Base-by-base conservation (phyloP, 2,329 filamentous ascomycete species). In the Curvularia verruculosa region DNA sequence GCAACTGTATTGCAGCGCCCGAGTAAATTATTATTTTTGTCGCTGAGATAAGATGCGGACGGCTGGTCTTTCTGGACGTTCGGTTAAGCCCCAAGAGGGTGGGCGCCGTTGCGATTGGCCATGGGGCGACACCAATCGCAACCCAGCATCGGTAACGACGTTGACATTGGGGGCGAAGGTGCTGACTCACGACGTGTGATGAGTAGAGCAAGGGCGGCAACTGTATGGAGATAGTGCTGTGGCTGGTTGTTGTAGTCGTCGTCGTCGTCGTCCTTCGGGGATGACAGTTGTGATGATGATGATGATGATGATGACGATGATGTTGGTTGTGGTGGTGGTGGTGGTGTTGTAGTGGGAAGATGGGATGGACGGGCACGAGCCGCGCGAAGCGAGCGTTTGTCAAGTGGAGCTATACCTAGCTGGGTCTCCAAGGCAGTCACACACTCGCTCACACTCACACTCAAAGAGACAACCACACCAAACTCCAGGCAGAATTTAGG, bases 1-100 rank as follows among this genome's bases (percentile, higher is more conserved):
- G 31, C 19, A 45, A n/a, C 34, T 45, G 34, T n/a, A 43, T 37
- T 21, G 3, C 28, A 45, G 36, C 43, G 19, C 37, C 31, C 37
- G 31, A 21, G 49, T 39, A 40, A 23, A 21, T 43, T 40, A 51
- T 50, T 49, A 47, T 57, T 47, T 52, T 54, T 60, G 39, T 46
- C 37, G 46, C 45, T 58, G 49, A 53, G 53, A 49, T 58, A 44
- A 58, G 56, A 47, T 26, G 43, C 28, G 12, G 28, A 47, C 46
- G 43, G 21, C 40, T 54, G 34, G 29, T 37, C 47, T 36, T 36
- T n/a, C 46, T 49, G 46, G 45, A 18, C 36, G 19, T 49, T 49
- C 39, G 45, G 41, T 51, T 34, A 36, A 19, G 47, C 39, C 37
- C 26, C 31, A 45, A 12, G 19, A 31, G 23, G 12, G 26, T 40